Evolutionary conservation across 179 eudicot genomes (phyloP), one percentile per base, ranked within the genome.

Genomic region (Beta macrorhiza): DNA sequence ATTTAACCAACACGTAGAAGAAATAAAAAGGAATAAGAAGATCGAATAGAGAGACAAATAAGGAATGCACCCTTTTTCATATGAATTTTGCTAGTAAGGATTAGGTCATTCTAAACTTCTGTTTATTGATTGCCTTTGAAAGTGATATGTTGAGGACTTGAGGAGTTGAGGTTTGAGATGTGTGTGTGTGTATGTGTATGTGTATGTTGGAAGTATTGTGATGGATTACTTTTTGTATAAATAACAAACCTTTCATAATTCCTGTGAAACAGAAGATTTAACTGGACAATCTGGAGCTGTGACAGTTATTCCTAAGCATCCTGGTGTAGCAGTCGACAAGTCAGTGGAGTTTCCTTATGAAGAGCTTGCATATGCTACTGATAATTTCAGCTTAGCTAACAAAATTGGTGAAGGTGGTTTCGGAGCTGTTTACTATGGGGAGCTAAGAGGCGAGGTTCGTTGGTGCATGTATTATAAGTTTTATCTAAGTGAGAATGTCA

Each of bases 361-460:
- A 79, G 92, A 92, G 83, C 91, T 92, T 44, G 88, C 93, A 45
- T 12, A 74, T 67, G 96, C 92, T 74, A 90, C 96, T n/a, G 74
- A 84, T 82, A 82, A 90, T 79, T 92, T 92, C 78, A 85, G 83
- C 88, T 55, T 87, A 76, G 71, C 86, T 67, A 81, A 90, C 75
- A 92, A 90, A 78, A 92, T 90, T 76, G 92, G 96, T 73, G 86
- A 89, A 87, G 93, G 96, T 67, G 96, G 96, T 44, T 92, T 88
- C 86, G 93, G 93, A 79, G 84, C 83, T 70, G 96, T 92, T 75
- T 92, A 84, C 81, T 92, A 86, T 75, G 96, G 80, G 57, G 92
- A 89, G 83, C 79, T 92, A 73, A 87, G 92, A 88, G 93, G 91
- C 87, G 87, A 91, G 95, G 95, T 91, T 62, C 44, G 89, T 82